Evolutionary conservation across 73 alveolate species (phyloP).

Genomic region (Paramecium pentaurelia): DNA sequence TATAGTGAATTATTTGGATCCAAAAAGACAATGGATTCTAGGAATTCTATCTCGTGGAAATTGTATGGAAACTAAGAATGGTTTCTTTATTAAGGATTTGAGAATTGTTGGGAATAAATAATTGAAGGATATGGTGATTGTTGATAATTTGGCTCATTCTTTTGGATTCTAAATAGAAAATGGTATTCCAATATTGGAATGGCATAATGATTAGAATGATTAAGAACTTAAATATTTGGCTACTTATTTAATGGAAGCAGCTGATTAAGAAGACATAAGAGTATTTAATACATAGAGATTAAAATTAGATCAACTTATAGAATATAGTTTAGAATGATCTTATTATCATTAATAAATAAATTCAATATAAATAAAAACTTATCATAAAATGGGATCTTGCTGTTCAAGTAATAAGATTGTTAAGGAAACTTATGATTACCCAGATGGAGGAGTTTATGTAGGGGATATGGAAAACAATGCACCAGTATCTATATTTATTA

Average conservation of each 20-base stretch:
- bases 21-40: conserved; percentile 81
- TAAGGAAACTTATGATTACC: conserved; percentile 64
- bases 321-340: conserved; percentile 51
- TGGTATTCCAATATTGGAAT: conserved; percentile 85
- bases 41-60: conserved; percentile 85
- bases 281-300: conserved; percentile 42
- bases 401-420: conserved; percentile 45
- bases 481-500: neutral
- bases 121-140: conserved; percentile 79
- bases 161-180: conserved; percentile 86
- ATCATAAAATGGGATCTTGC: neutral
- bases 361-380: neutral
- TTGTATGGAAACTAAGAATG: conserved; percentile 87
- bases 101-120: conserved; percentile 85
- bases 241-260: conserved; percentile 65
- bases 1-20: conserved; percentile 89
- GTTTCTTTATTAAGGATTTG: conserved; percentile 92
- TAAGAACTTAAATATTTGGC: conserved; percentile 79
- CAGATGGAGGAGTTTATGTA: conserved; percentile 46
- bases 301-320: conserved; percentile 40
- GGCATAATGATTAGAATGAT: conserved; percentile 74
- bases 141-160: conserved; percentile 92
- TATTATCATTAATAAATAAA: neutral
- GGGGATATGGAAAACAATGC: neutral
- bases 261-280: conserved; percentile 60